These are phyloP conservation scores for Plasmodium sp. DNA, from an alignment of 169 alveolate genomes.

Conservation along the genomic window DNA sequence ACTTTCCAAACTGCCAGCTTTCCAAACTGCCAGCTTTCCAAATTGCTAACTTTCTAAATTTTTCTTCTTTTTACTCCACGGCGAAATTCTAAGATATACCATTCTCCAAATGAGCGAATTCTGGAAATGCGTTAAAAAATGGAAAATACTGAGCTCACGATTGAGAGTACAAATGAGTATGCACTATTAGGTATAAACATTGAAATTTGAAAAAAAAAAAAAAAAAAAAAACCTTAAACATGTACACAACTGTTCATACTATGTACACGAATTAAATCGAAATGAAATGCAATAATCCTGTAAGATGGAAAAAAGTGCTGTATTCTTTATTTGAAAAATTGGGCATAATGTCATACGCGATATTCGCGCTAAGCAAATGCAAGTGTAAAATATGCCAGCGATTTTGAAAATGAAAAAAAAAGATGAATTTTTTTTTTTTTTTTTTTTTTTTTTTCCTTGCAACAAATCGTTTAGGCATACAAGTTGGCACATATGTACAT, in stretches of 20 bases:
- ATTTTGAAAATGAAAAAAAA: neutral
- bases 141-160: neutral
- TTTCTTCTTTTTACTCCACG: neutral
- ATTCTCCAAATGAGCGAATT: neutral
- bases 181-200: neutral
- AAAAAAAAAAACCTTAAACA: neutral
- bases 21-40: too few relatives aligned
- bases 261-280: neutral
- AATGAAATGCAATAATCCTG: neutral
- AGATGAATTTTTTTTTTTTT: neutral
- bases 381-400: neutral
- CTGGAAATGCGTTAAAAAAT: neutral
- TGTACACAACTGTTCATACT: neutral
- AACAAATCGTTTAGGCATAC: neutral
- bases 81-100: neutral
- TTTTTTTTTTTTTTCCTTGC: neutral
- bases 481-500: neutral
- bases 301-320: neutral
- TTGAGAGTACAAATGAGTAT: neutral
- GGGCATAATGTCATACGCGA: neutral
- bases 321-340: neutral
- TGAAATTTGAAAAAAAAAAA: neutral
- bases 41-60: neutral
- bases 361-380: neutral
- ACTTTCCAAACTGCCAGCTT: neutral